These are phyloP conservation scores for Periconia macrospinosa DNA, from an alignment of 2,329 filamentous ascomycete genomes.

Conservation along the genomic window DNA sequence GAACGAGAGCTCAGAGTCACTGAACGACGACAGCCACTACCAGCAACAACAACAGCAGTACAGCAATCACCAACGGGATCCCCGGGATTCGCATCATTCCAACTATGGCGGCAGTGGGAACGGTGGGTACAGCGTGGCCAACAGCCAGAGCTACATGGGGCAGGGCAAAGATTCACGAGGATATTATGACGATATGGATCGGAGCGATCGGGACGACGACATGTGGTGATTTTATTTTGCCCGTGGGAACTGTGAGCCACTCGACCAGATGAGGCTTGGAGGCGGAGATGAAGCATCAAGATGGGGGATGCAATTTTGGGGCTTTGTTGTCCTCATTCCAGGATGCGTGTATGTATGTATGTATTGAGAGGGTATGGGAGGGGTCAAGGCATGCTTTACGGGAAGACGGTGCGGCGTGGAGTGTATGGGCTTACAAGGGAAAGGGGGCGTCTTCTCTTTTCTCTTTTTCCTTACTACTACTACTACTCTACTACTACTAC, in stretches of 20 bases:
- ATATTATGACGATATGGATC: constrained; percentile 34
- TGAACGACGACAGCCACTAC: constrained; percentile 16
- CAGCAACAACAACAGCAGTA: constrained; percentile 20
- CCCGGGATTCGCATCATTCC: constrained; percentile 36
- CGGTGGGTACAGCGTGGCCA: constrained; percentile 41
- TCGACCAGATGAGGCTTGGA: not conserved
- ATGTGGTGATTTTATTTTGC: constrained; percentile 39
- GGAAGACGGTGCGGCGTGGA: too few species aligned
- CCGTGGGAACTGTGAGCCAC: not conserved
- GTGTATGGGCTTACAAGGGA: too few species aligned
- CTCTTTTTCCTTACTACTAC: too few species aligned
- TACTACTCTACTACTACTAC: too few species aligned
- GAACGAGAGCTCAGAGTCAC: constrained; percentile 7
- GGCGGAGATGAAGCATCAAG: not conserved
- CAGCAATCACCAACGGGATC: constrained; percentile 13
- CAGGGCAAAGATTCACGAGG: constrained; percentile 19
- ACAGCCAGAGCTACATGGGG: constrained; percentile 40
- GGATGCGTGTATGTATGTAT: not conserved
- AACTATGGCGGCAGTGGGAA: constrained; percentile 30
- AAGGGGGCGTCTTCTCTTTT: too few species aligned
- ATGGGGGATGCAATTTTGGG: not conserved
- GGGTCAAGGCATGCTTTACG: too few species aligned
- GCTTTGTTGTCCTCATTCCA: not conserved
- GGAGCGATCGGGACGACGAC: constrained; percentile 37
- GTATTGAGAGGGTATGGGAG: too few species aligned